A percentile compares a stretch with the other conserved stretches of the same genome.
These are phyloP conservation scores for Vaccinium vitisidaea DNA, from an alignment of 148 eudicot species.

Conservation along the genomic window DNA sequence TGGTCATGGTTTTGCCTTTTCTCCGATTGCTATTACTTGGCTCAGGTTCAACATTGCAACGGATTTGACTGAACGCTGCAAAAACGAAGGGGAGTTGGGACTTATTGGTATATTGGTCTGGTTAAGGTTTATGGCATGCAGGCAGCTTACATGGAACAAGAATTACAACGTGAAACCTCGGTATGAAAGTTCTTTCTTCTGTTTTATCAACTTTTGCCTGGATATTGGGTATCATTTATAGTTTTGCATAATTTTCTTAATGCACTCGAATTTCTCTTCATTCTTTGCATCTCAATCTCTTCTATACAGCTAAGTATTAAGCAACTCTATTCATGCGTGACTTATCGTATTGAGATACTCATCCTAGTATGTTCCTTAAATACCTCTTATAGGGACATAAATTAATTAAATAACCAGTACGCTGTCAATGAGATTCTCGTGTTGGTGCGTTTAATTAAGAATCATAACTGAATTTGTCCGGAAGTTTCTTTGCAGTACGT, in stretches of 20 bases:
- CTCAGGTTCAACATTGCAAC: conserved; percentile 18
- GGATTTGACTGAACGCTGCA: conserved; percentile 13
- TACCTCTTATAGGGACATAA: too few relatives aligned
- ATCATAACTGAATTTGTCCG: too few relatives aligned
- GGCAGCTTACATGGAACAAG: conserved; percentile 14
- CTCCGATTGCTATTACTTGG: not conserved
- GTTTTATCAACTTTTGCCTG: not conserved
- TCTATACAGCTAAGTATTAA: not conserved
- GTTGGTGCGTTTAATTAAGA: too few relatives aligned
- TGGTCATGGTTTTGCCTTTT: not conserved
- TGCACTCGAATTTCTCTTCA: not conserved
- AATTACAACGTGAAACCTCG: conserved; percentile 19
- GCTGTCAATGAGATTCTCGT: too few relatives aligned
- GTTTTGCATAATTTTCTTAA: not conserved
- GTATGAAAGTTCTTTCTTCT: not conserved
- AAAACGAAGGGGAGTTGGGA: conserved; percentile 12
- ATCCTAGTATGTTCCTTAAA: not conserved
- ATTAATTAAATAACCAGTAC: too few relatives aligned
- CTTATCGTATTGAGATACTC: not conserved
- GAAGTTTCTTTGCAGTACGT: too few relatives aligned
- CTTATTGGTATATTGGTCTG: conserved; percentile 13
- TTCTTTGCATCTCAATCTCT: not conserved
- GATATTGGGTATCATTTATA: not conserved
- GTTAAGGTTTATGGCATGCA: conserved; percentile 17
- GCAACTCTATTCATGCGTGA: not conserved